phyloP scores from a whole-genome alignment of 345 rosid genomes.

The Anastatica hierochuntica region DNA sequence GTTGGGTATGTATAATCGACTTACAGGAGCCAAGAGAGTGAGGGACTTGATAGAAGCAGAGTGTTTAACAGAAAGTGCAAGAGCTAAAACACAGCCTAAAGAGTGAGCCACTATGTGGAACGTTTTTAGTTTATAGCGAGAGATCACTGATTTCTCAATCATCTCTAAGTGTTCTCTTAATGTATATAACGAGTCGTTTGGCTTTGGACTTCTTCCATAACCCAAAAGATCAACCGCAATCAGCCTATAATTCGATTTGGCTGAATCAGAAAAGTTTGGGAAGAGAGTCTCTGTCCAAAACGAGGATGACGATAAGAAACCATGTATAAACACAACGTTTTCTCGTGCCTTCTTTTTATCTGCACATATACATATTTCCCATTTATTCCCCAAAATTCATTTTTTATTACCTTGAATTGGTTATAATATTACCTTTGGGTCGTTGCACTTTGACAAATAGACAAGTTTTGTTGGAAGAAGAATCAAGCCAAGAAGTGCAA shows the following conservation, averaged over 20 bases:
- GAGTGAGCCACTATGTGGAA: constrained; percentile 98
- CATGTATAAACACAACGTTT: constrained; percentile 86
- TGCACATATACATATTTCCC: no score
- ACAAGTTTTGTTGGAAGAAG: constrained; percentile 39
- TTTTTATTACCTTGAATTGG: not conserved
- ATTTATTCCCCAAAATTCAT: not conserved
- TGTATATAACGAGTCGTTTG: constrained; percentile 81
- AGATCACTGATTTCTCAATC: constrained; percentile 74
- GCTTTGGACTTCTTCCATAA: constrained; percentile 95
- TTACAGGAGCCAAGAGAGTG: constrained; percentile 84
- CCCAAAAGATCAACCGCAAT: constrained; percentile 83
- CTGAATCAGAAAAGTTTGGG: constrained; percentile 65
- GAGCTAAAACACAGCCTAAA: constrained; percentile 90
- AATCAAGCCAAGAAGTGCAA: constrained; percentile 74
- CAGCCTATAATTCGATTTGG: constrained; percentile 60
- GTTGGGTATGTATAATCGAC: no score
- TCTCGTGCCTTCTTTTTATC: constrained; percentile 44
- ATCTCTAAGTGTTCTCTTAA: constrained; percentile 80
- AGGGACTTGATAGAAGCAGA: constrained; percentile 73
- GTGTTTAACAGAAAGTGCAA: constrained; percentile 78
- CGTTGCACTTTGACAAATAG: constrained; percentile 69
- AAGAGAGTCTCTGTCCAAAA: constrained; percentile 96
- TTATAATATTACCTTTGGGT: constrained; percentile 35
- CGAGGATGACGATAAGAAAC: constrained; percentile 91
- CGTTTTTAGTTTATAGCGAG: constrained; percentile 53